phyloP scores from a whole-genome alignment of 2,329 filamentous ascomycete genomes.

The Chalara sp. region DNA sequence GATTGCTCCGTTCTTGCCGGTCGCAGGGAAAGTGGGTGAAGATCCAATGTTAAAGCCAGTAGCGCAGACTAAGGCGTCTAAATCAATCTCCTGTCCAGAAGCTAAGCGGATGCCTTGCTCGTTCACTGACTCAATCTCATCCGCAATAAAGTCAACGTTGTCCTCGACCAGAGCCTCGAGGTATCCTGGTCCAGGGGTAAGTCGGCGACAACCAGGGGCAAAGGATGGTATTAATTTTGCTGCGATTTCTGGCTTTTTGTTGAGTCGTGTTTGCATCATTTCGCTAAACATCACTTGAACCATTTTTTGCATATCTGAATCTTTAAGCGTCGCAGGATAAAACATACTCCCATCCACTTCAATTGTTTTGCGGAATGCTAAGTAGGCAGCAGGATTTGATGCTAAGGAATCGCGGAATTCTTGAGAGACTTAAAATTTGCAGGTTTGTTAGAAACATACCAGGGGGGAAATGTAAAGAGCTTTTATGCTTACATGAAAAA shows the following conservation, averaged over 20 bases:
- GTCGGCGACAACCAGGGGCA: slow-evolving; percentile 36
- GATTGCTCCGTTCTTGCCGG: slow-evolving; percentile 15
- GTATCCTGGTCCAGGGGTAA: slow-evolving; percentile 36
- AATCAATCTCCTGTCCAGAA: slow-evolving; percentile 18
- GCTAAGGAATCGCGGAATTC: slow-evolving; percentile 33
- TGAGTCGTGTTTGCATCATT: slow-evolving; percentile 35
- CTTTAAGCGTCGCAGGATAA: slow-evolving; percentile 34
- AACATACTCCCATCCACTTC: slow-evolving; percentile 36
- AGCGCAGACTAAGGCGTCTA: slow-evolving; percentile 35
- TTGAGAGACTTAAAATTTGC: slow-evolving; percentile 31
- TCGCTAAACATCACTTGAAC: slow-evolving; percentile 27
- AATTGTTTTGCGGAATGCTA: slow-evolving; percentile 37
- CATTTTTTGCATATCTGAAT: slow-evolving; percentile 30
- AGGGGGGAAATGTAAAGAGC: background rate
- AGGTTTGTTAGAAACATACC: background rate
- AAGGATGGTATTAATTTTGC: slow-evolving; percentile 31
- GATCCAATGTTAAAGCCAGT: slow-evolving; percentile 28
- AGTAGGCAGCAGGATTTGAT: slow-evolving; percentile 31
- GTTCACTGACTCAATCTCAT: slow-evolving; percentile 38
- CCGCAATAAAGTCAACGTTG: slow-evolving; percentile 33
- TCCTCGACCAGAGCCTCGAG: slow-evolving; percentile 31
- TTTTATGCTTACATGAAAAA: slow-evolving; percentile 29
- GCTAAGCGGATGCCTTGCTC: slow-evolving; percentile 26
- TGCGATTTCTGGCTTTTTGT: slow-evolving; percentile 31
- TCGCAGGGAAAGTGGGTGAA: slow-evolving; percentile 19